phyloP scores from a whole-genome alignment of 2,329 filamentous ascomycete genomes.

The Lachnellula cervina region DNA sequence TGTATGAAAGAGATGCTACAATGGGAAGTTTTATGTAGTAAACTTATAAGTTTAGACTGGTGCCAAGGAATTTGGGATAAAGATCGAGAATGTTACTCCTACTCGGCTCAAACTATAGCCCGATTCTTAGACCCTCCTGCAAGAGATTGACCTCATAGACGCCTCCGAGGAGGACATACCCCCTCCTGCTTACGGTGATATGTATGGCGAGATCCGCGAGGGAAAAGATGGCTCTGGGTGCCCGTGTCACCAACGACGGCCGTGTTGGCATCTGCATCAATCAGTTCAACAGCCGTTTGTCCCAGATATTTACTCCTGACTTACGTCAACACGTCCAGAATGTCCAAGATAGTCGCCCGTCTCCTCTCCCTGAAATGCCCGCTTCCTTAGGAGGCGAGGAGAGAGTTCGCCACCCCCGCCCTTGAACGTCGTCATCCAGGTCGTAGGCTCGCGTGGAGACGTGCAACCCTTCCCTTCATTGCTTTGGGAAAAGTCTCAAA shows the following conservation, averaged over 20 bases:
- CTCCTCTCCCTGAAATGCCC: constrained; percentile 64
- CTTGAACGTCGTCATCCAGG: constrained; percentile 77
- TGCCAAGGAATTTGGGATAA: too few relatives aligned
- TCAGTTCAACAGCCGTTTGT: constrained; percentile 58
- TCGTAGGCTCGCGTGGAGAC: constrained; percentile 75
- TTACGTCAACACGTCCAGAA: constrained; percentile 43
- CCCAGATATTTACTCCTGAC: constrained; percentile 60
- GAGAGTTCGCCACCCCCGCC: constrained; percentile 39
- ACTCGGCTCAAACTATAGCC: too few relatives aligned
- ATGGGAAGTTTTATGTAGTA: too few relatives aligned
- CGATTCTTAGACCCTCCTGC: constrained; percentile 20
- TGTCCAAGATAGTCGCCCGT: constrained; percentile 39
- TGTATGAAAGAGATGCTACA: too few relatives aligned
- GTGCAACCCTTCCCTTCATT: constrained; percentile 77
- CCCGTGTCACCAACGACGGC: constrained; percentile 52
- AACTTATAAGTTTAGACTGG: too few relatives aligned
- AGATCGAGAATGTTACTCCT: too few relatives aligned
- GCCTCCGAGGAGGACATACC: constrained; percentile 25
- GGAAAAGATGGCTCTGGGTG: constrained; percentile 34
- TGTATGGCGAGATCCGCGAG: constrained; percentile 35
- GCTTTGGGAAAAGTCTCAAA: constrained; percentile 68
- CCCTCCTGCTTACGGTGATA: constrained; percentile 38
- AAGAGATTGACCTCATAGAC: constrained; percentile 25
- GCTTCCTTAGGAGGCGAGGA: constrained; percentile 61
- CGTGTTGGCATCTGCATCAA: constrained; percentile 73